Percentiles rank a stretch among this genome's conserved stretches.
phyloP scores from a whole-genome alignment of 352 stramenopile species.

The Pythium biforme region DNA sequence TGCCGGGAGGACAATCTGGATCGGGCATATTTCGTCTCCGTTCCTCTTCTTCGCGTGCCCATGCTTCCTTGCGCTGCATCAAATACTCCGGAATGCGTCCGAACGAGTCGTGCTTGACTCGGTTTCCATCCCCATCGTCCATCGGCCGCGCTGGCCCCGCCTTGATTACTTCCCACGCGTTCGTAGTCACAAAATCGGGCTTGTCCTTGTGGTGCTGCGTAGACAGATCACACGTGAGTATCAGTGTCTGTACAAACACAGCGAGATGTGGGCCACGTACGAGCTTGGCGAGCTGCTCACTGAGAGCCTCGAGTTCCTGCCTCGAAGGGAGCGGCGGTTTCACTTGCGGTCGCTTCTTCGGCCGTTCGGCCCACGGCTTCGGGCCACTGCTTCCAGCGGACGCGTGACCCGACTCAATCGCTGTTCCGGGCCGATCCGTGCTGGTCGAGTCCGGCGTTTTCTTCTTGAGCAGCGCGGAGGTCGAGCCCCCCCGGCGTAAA shows the following conservation, averaged over 20 bases:
- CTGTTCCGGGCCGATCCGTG: background rate
- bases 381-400: background rate
- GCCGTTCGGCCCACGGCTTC: background rate
- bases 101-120: conserved; percentile 38
- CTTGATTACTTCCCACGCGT: conserved; percentile 79
- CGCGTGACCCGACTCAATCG: background rate
- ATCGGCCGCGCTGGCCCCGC: conserved; percentile 27
- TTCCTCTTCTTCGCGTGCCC: conserved; percentile 84
- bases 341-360: conserved; percentile 14
- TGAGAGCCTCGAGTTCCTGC: conserved; percentile 25
- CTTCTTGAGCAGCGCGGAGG: conserved; percentile 13
- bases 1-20: conserved; percentile 83
- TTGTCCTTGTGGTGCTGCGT: conserved; percentile 53
- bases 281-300: conserved; percentile 21
- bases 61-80: conserved; percentile 72
- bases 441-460: background rate
- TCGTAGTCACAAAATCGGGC: conserved; percentile 68
- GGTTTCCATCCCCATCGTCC: conserved; percentile 18
- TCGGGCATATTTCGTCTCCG: conserved; percentile 66
- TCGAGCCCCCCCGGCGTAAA: conserved; percentile 15
- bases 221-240: background rate
- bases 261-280: conserved; percentile 1
- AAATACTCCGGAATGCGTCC: conserved; percentile 72
- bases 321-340: conserved; percentile 25
- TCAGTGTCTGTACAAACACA: background rate